A percentile compares a stretch with the other conserved stretches of the same genome.
phyloP scores from a whole-genome alignment of 2,329 filamentous ascomycete genomes.

The Westerdykella sp. region DNA sequence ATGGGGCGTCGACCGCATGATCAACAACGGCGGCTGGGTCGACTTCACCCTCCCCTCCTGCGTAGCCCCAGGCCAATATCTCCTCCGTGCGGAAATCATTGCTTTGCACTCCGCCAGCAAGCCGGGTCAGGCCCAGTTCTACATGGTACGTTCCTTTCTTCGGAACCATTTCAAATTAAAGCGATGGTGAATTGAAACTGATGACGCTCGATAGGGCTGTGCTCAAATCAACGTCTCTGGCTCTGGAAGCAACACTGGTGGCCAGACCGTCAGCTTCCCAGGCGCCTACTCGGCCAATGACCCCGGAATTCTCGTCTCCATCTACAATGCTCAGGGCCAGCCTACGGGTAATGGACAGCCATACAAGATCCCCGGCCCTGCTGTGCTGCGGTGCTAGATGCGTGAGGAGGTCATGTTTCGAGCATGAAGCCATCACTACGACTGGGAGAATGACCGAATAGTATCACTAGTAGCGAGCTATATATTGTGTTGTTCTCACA shows the following conservation, averaged over 20 bases:
- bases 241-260: conserved; percentile 18
- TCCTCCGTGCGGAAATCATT: conserved; percentile 38
- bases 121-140: conserved; percentile 28
- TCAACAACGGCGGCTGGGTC: conserved; percentile 43
- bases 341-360: conserved; percentile 11
- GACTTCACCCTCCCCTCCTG: conserved; percentile 31
- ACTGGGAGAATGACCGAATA: too few relatives aligned
- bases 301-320: conserved; percentile 19
- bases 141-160: background rate
- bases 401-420: too few relatives aligned
- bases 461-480: too few relatives aligned
- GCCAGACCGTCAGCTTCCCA: conserved; percentile 40
- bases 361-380: conserved; percentile 17
- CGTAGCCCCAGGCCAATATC: conserved; percentile 32
- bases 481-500: too few relatives aligned
- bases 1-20: conserved; percentile 49
- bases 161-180: too few relatives aligned
- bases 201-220: conserved; percentile 22
- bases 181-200: too few relatives aligned
- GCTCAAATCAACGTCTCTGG: conserved; percentile 33
- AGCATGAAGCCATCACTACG: too few relatives aligned
- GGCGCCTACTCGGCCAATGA: conserved; percentile 31
- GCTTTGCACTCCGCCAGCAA: conserved; percentile 34
- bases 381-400: conserved; percentile 11
- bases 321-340: conserved; percentile 13